Evolutionary conservation across 768 basidiomycete species (phyloP).

Genomic region (Paxillus rubicundulus): DNA sequence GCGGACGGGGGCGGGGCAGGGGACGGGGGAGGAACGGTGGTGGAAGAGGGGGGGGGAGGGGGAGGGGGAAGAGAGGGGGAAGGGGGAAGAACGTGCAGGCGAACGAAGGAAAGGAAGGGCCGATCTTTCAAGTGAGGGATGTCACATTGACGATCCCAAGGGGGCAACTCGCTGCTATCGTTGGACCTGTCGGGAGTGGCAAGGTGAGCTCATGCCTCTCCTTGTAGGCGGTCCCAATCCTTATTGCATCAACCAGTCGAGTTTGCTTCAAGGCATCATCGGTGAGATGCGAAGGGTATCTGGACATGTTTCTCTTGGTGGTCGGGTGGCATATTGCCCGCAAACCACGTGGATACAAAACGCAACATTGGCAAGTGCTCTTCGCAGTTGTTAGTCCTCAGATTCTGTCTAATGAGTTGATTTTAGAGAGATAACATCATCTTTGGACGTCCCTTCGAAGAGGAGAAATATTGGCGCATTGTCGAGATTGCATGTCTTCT

Average conservation of each 20-base stretch:
- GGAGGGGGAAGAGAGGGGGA: neutral
- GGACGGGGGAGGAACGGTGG: neutral
- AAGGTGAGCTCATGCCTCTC: constrained; percentile 36
- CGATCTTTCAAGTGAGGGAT: constrained; percentile 46
- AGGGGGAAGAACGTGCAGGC: constrained; percentile 14
- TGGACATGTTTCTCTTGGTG: constrained; percentile 59
- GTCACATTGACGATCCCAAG: constrained; percentile 52
- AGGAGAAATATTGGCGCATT: constrained; percentile 63
- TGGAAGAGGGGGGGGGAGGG: constrained; percentile 3
- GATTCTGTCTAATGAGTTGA: neutral
- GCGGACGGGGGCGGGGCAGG: constrained; percentile 2
- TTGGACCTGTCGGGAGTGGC: constrained; percentile 69
- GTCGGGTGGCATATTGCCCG: constrained; percentile 64
- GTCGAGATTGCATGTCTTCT: constrained; percentile 57
- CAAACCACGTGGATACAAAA: constrained; percentile 82
- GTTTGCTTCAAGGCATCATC: constrained; percentile 58
- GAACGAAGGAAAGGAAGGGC: neutral
- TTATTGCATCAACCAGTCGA: constrained; percentile 35
- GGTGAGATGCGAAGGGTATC: constrained; percentile 62
- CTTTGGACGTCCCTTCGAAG: constrained; percentile 64
- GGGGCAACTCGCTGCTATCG: constrained; percentile 60
- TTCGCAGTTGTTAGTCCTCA: neutral
- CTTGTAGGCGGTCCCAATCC: neutral
- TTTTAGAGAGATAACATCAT: constrained; percentile 60
- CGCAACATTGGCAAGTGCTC: constrained; percentile 46